Evolutionary conservation across 2,329 filamentous ascomycete genomes (phyloP).

Genomic region (Diaporthe capsici): DNA sequence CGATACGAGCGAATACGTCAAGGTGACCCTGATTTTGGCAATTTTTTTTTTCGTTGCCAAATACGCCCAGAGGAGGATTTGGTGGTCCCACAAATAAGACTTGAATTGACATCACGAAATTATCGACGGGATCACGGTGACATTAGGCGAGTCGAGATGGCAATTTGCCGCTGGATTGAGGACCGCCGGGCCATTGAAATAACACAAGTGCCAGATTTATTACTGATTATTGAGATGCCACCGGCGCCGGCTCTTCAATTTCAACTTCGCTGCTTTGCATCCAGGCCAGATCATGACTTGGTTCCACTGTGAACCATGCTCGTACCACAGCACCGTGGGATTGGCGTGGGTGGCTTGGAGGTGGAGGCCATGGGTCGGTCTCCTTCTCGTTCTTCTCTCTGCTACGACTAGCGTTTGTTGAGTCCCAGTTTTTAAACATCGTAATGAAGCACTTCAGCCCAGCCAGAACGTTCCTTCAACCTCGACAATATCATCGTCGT

Average conservation of each 20-base stretch:
- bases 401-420: conserved; percentile 2
- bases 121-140: neutral
- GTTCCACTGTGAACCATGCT: neutral
- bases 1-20: conserved; percentile 14
- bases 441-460: too few relatives aligned
- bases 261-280: neutral
- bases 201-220: conserved; percentile 18
- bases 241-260: conserved; percentile 8
- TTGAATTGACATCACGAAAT: conserved; percentile 13
- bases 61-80: neutral
- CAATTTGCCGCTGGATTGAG: conserved; percentile 9
- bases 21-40: neutral
- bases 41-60: neutral
- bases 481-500: neutral
- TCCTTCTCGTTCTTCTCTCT: too few relatives aligned
- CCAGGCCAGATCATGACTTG: neutral
- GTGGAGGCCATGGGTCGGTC: too few relatives aligned
- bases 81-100: neutral
- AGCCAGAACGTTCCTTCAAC: neutral
- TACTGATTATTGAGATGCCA: neutral
- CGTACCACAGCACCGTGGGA: conserved; percentile 2
- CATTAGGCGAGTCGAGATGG: conserved; percentile 13
- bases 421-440: too few relatives aligned
- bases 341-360: neutral
- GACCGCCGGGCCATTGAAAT: neutral